Evolutionary conservation across 371 early-diverging fungal genomes (phyloP), one percentile per base, ranked within the genome.

Genomic region (Circinella umbellata): DNA sequence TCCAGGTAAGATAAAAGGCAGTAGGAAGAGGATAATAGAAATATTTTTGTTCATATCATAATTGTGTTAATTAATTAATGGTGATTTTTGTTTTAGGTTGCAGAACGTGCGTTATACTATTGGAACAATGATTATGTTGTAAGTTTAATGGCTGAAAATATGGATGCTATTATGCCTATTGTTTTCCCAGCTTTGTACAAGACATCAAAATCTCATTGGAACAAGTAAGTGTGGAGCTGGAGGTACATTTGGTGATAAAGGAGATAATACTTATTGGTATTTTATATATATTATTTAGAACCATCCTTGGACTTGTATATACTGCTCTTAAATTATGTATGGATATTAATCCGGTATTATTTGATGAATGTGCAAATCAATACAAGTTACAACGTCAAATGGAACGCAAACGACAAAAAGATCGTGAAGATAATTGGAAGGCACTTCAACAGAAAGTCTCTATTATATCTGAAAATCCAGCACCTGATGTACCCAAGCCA

Each of bases 41-140:
- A 1, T 42, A 1, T 53, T 37, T 1, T 4, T 38, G n/a, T 27
- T 27, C 27, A 2, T 27, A 27, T 27, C 27, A 27, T 27, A 27
- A 27, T 27, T 27, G 27, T 27, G 27, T 2, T 27, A 27, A 27
- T 27, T 27, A 27, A 27, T 27, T 27, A 27, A 27, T 27, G 27
- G 27, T 2, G 27, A 2, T 27, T 27, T 27, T 2, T 27, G 27
- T 27, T 27, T 27, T 27, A 93, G 92, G 96, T 90, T 9, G 97
- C 98, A 34, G 99, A 98, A 80, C 88, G 99, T 61, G 97, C 99
- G 5, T 80, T 98, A 35, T 94, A 92, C 67, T 96, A 93, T 81
- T 98, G 98, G 98, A 97, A 96, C 80, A 98, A 98, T 74, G 97
- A 96, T 69, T 97, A 97, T 74, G 93, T 98, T 75, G 93, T 95